Evolutionary conservation across 306 rosid species (phyloP), one percentile per base, ranked within the genome.

Genomic region (Medicago arabica): DNA sequence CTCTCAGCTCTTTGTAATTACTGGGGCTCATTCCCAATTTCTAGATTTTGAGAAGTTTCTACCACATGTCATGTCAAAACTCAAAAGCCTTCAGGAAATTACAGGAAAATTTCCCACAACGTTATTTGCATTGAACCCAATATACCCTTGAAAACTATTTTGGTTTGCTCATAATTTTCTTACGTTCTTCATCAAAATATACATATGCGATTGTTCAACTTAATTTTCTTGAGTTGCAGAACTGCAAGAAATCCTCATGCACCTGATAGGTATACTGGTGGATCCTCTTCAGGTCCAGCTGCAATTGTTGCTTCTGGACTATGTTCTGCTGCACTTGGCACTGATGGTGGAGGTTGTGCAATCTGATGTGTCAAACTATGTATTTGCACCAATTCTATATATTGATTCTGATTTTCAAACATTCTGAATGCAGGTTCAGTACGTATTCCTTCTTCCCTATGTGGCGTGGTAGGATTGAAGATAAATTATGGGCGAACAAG

Each of bases 281-380:
- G 98, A 77, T 94, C 98, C 81, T 94, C 98, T 66, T 94, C 97
- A 7, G 98, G 98, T 67, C 96, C 98, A 16, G 98, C 97, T 68
- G 97, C 98, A 75, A 71, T 94, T 85, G 97, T 94, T 79, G 98
- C 97, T 71, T 89, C 96, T 80, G 98, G 98, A 83, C 49, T 94
- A 43, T 94, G 97, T 75, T 85, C 97, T 76, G 98, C 98, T 47
- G 96, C 98, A 21, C 88, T 94, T 75, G 97, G 98, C 80, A 94
- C 97, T 40, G 98, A 92, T 65, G 97, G 97, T 8, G 98, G 98
- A 94, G 98, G 98, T 94, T 86, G 90, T 74, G 73, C 65, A 77
- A 78, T 66, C 75, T 43, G 67, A 63, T 73, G 59, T 63, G 55
- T 73, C 71, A 68, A 72, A 76, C 73, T 53, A 44, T 25, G 51